phyloP scores from a whole-genome alignment of 129 eudicot genomes.

The Saposhnikovia divaricata region DNA sequence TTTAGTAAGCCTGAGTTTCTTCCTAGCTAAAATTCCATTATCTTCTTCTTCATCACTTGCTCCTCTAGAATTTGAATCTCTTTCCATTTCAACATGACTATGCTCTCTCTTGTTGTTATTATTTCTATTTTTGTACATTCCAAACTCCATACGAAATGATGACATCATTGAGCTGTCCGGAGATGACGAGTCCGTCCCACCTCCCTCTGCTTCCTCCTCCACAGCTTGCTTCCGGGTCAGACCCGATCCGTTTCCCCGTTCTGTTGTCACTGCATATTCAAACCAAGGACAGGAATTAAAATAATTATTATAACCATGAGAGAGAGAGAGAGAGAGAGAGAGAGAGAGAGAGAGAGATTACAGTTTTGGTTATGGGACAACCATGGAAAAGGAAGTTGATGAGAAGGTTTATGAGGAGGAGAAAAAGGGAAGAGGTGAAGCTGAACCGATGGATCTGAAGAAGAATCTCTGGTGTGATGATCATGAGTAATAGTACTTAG shows the following conservation, averaged over 20 bases:
- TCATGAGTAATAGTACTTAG: constrained; percentile 4
- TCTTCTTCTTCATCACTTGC: constrained; percentile 44
- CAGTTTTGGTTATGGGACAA: constrained; percentile 36
- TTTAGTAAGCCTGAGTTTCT: constrained; percentile 67
- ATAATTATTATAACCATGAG: too few relatives aligned
- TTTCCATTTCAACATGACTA: constrained; percentile 24
- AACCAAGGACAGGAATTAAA: neutral
- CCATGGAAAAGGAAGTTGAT: constrained; percentile 62
- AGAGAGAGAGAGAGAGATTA: constrained; percentile 15
- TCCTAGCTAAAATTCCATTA: constrained; percentile 30
- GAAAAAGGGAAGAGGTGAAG: constrained; percentile 86
- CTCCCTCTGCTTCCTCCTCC: constrained; percentile 38
- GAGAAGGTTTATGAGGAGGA: constrained; percentile 35
- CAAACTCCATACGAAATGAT: constrained; percentile 58
- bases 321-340: too few relatives aligned
- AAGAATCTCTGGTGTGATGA: constrained; percentile 21
- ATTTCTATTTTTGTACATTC: constrained; percentile 32
- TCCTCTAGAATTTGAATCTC: constrained; percentile 33
- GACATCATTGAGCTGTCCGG: constrained; percentile 61
- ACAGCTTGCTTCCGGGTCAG: constrained; percentile 3
- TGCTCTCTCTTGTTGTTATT: constrained; percentile 24
- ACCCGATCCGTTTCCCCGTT: constrained; percentile 31
- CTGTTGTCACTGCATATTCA: constrained; percentile 37
- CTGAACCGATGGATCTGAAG: constrained; percentile 48
- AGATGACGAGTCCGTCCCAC: constrained; percentile 38